Percentiles rank a stretch among this genome's conserved stretches.
Conservation (phyloP, 2,329 filamentous ascomycete genomes). For the Delphinella strobiligena region DNA sequence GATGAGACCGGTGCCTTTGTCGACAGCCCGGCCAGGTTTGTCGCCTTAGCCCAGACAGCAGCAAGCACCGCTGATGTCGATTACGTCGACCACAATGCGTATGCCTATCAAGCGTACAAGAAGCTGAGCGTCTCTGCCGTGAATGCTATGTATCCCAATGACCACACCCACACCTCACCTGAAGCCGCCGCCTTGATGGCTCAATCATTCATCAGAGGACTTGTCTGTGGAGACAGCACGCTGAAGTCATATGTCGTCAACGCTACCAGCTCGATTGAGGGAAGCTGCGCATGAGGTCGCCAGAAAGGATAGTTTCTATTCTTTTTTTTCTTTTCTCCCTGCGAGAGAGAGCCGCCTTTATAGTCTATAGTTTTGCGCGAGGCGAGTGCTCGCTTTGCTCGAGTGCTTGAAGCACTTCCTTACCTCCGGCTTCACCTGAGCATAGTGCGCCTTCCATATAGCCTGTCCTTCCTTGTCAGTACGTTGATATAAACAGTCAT, state of each 20-base stretch:
- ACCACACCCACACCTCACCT: slow-evolving; percentile 51
- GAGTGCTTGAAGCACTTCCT: slow-evolving; percentile 27
- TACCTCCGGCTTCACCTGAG: slow-evolving; percentile 36
- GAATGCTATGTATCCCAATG: slow-evolving; percentile 43
- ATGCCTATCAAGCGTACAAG: slow-evolving; percentile 42
- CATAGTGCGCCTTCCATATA: slow-evolving; percentile 48
- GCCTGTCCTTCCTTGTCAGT: slow-evolving; percentile 19
- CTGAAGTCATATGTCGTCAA: slow-evolving; percentile 9
- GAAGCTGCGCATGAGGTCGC: background rate
- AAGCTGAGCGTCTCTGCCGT: slow-evolving; percentile 38
- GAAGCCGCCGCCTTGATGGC: slow-evolving; percentile 45
- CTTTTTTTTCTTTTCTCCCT: too few species aligned
- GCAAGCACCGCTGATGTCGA: slow-evolving; percentile 34
- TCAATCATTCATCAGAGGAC: slow-evolving; percentile 45
- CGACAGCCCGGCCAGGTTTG: slow-evolving; percentile 41
- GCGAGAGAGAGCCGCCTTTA: too few species aligned
- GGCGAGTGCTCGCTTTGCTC: background rate
- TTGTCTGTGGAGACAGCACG: slow-evolving; percentile 6
- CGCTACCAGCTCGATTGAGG: slow-evolving; percentile 5
- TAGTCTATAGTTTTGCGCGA: background rate
- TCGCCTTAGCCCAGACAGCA: slow-evolving; percentile 40
- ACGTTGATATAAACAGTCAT: background rate
- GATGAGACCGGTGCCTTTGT: slow-evolving; percentile 45
- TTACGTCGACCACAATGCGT: slow-evolving; percentile 50
- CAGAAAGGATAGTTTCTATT: background rate